Base-by-base conservation (phyloP, 176 grass and related monocot species). In the Triticum urartu region DNA sequence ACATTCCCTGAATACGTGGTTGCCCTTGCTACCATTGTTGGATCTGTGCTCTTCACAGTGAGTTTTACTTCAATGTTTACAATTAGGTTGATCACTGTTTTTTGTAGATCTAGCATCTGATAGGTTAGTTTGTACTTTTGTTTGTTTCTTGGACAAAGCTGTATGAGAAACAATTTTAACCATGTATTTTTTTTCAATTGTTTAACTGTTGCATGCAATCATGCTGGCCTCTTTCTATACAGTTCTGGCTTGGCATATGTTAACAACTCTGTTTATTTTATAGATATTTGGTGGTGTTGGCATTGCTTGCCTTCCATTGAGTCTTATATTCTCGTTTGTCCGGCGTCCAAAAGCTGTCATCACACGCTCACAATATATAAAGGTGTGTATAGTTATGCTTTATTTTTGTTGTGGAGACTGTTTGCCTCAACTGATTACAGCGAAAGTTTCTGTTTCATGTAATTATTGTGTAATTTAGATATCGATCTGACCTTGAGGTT, bases 241-340 rank as follows among this genome's bases (percentile, higher is more conserved):
- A 28, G 14, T 18, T 80, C 45, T 75, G 3, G 0, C 42, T 61
- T 87, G 25, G 7, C 17, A 33, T 79, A 14, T 71, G 36, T 81
- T 88, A 45, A 86, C 18, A 58, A 25, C 75, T 28, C 12, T 45
- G 11, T 87, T 90, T 81, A 1, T 90, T 66, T 88, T 26, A 65
- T 81, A 99, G 97, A 96, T 99, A 90, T 99, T 99, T 91, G 97
- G 97, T 89, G 97, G 97, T 80, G 92, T 99, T 1, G 97, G 97
- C 18, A 99, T 99, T 91, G 97, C 97, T 82, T 99, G 90, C 80
- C 89, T 99, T 82, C 97, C 97, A 56, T 83, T 99, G 91, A 71
- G 94, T 20, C 94, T 99, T 79, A 96, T 99, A 62, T 94, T 89
- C 64, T 92, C 97, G 73, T 99, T 96, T 91, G 80, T 92, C 66